Percentiles rank a stretch among this genome's conserved stretches.
phyloP scores from a whole-genome alignment of 306 rosid species.

The Cucurbita moschata region DNA sequence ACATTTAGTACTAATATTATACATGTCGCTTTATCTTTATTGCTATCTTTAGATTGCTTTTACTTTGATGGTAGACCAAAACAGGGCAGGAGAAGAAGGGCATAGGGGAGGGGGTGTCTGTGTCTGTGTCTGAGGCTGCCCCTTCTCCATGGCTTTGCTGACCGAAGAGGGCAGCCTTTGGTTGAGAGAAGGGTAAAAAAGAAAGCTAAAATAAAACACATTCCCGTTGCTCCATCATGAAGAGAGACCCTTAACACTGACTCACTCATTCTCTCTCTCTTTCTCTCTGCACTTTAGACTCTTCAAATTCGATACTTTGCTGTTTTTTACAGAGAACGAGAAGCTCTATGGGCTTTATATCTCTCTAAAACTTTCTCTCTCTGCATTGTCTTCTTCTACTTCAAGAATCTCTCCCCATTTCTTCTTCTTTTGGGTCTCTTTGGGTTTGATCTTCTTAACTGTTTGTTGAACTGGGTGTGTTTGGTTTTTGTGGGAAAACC shows the following conservation, averaged over 20 bases:
- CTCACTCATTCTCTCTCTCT: constrained; percentile 4
- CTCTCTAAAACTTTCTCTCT: constrained; percentile 11
- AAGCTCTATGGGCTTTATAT: constrained; percentile 11
- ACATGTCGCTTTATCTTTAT: constrained; percentile 47
- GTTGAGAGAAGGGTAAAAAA: constrained; percentile 20
- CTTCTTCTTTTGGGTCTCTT: constrained; percentile 28
- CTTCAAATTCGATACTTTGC: constrained; percentile 76
- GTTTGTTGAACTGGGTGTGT: neutral
- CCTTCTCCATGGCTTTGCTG: constrained; percentile 55
- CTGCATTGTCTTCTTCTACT: constrained; percentile 82
- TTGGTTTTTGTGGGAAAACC: neutral
- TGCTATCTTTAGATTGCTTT: constrained; percentile 63
- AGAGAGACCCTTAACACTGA: constrained; percentile 18
- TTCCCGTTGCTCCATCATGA: constrained; percentile 68
- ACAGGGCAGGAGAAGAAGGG: constrained; percentile 11
- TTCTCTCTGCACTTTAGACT: constrained; percentile 54
- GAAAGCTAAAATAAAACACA: constrained; percentile 25
- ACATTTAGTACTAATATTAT: constrained; percentile 13
- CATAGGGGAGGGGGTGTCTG: neutral
- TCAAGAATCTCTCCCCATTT: constrained; percentile 61
- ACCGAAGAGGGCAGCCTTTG: constrained; percentile 58
- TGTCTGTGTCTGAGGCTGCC: neutral
- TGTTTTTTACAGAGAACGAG: constrained; percentile 50
- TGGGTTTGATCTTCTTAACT: constrained; percentile 10
- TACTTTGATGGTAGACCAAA: constrained; percentile 40